phyloP scores from a whole-genome alignment of 1,139 yeast species.

The Saccharomyces pastorianus region DNA sequence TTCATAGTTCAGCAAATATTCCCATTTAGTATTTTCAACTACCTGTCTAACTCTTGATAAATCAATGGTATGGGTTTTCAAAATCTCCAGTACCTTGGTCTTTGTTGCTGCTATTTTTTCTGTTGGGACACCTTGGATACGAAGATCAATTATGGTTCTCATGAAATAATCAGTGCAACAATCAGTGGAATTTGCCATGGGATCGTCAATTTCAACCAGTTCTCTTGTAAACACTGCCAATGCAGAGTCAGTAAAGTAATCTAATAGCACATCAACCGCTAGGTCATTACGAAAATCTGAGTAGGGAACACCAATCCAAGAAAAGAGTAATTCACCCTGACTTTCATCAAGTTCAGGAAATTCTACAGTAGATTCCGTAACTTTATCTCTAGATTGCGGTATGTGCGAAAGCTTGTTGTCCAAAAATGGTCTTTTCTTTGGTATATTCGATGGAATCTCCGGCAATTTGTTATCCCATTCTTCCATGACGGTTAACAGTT shows the following conservation, averaged over 20 bases:
- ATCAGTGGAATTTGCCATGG: slow-evolving; percentile 67
- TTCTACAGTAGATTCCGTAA: slow-evolving; percentile 45
- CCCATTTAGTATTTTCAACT: slow-evolving; percentile 56
- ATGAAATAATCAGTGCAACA: slow-evolving; percentile 65
- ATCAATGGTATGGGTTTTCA: slow-evolving; percentile 56
- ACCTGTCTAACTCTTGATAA: slow-evolving; percentile 57
- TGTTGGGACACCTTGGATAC: slow-evolving; percentile 70
- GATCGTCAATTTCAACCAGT: slow-evolving; percentile 75
- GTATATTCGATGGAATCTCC: slow-evolving; percentile 30
- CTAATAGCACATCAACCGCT: slow-evolving; percentile 67
- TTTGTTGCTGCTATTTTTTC: slow-evolving; percentile 50
- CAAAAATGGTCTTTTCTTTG: slow-evolving; percentile 63
- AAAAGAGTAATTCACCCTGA: slow-evolving; percentile 63
- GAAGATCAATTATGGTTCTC: slow-evolving; percentile 50
- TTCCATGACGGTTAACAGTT: slow-evolving; percentile 52
- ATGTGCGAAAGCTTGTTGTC: slow-evolving; percentile 53
- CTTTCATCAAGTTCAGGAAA: slow-evolving; percentile 89
- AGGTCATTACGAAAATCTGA: slow-evolving; percentile 45
- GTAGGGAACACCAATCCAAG: slow-evolving; percentile 79
- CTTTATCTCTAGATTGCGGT: slow-evolving; percentile 29
- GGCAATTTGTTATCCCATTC: slow-evolving; percentile 56
- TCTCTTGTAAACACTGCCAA: slow-evolving; percentile 57
- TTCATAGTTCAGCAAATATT: slow-evolving; percentile 58
- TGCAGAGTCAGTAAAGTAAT: slow-evolving; percentile 70
- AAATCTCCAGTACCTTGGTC: slow-evolving; percentile 41